A percentile compares a stretch with the other conserved stretches of the same genome.
Conservation (phyloP, 257 asterid species). For the Solanum sitiens region DNA sequence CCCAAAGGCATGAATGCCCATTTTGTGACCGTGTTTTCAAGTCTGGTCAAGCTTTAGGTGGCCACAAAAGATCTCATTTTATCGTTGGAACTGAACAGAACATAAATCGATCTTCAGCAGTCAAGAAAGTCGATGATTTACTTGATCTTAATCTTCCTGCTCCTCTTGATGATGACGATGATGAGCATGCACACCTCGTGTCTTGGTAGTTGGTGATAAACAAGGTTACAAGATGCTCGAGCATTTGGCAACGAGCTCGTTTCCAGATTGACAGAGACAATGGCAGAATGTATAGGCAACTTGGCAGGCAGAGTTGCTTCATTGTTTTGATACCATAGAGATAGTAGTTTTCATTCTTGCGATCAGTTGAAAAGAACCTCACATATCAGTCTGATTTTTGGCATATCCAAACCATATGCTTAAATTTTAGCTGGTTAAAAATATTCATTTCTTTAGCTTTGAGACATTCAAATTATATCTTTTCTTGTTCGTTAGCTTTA, state of each 20-base stretch:
- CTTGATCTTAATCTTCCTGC: conserved; percentile 92
- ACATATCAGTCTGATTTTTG: background rate
- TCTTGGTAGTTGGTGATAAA: conserved; percentile 17
- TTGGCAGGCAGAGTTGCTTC: background rate
- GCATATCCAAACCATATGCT: background rate
- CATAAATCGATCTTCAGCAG: conserved; percentile 16
- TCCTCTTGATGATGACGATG: conserved; percentile 54
- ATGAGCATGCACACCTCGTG: conserved; percentile 17
- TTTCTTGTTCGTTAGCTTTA: background rate
- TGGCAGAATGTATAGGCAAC: conserved; percentile 1
- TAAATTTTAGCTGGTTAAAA: background rate
- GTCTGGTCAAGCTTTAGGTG: conserved; percentile 96
- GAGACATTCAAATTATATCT: background rate
- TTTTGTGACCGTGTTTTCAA: conserved; percentile 68
- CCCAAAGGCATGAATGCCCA: conserved; percentile 66
- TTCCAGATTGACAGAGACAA: background rate
- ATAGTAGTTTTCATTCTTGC: background rate
- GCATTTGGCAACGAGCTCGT: background rate
- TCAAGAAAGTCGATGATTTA: conserved; percentile 31
- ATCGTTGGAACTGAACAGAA: conserved; percentile 33
- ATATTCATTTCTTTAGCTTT: background rate
- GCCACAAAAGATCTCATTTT: conserved; percentile 89
- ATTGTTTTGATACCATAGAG: background rate
- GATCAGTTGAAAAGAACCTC: background rate
- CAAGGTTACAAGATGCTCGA: background rate